These are phyloP conservation scores for Boechera divaricarpa DNA, from an alignment of 345 rosid species.

Conservation along the genomic window DNA sequence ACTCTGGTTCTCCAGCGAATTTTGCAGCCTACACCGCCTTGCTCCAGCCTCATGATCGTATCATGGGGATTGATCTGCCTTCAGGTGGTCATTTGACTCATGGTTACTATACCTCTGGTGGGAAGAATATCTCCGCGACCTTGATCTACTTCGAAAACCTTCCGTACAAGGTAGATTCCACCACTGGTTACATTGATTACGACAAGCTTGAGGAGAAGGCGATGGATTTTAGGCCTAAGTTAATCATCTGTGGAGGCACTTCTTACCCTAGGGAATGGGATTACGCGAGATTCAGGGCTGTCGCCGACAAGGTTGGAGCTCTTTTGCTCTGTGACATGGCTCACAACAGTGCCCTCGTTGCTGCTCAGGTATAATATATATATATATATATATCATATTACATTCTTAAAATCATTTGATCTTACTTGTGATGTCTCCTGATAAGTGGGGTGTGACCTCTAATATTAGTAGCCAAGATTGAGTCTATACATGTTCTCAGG, in stretches of 20 bases:
- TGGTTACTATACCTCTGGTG: conserved; percentile 88
- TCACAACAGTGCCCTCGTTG: conserved; percentile 99
- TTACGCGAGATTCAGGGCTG: conserved; percentile 67
- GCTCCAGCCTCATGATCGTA: conserved; percentile 90
- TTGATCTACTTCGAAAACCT: conserved; percentile 94
- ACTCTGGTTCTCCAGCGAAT: conserved; percentile 96
- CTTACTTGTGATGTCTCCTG: not conserved
- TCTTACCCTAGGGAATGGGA: conserved; percentile 99
- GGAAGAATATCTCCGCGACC: conserved; percentile 96
- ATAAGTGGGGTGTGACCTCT: not conserved
- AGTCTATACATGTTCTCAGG: conserved; percentile 50
- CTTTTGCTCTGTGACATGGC: conserved; percentile 99
- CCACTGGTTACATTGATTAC: conserved; percentile 83
- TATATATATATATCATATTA: not conserved
- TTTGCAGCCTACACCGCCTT: conserved; percentile 98
- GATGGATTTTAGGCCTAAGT: conserved; percentile 85
- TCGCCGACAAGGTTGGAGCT: conserved; percentile 96
- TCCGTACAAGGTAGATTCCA: conserved; percentile 86
- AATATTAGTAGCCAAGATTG: conserved; percentile 7
- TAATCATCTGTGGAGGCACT: conserved; percentile 96
- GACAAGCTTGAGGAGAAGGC: conserved; percentile 98
- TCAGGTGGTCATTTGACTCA: conserved; percentile 95
- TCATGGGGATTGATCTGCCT: conserved; percentile 95
- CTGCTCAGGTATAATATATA: conserved; percentile 80
- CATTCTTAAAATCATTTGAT: not conserved